Evolutionary conservation across 768 basidiomycete species (phyloP).

Genomic region (Boletus fagicola): DNA sequence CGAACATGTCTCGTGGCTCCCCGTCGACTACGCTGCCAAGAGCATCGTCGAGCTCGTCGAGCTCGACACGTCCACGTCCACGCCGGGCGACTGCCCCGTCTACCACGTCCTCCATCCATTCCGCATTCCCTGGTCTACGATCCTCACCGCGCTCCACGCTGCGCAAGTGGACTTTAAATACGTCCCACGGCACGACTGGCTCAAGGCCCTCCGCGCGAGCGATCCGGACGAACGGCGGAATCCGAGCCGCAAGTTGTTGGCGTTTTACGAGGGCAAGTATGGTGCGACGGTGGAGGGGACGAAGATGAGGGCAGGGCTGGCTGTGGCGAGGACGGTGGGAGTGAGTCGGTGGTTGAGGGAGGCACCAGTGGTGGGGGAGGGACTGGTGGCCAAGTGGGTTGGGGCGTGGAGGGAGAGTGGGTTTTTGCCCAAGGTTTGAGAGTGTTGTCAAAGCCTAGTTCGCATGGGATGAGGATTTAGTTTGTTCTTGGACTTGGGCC

Average conservation of each 20-base stretch:
- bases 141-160: conserved; percentile 39
- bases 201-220: conserved; percentile 24
- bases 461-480: neutral
- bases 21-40: conserved; percentile 50
- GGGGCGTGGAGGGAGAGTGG: conserved; percentile 40
- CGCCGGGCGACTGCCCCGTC: conserved; percentile 15
- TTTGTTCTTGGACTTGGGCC: neutral
- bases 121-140: conserved; percentile 34
- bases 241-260: conserved; percentile 25
- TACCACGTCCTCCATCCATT: conserved; percentile 22
- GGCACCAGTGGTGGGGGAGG: conserved; percentile 17
- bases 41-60: conserved; percentile 46
- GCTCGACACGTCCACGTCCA: neutral
- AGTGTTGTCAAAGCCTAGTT: neutral
- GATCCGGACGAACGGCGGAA: conserved; percentile 23
- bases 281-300: conserved; percentile 12
- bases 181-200: conserved; percentile 23
- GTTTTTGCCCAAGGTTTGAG: conserved; percentile 28
- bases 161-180: conserved; percentile 35
- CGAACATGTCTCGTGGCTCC: conserved; percentile 45
- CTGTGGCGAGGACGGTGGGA: conserved; percentile 7
- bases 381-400: conserved; percentile 43
- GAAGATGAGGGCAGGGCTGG: conserved; percentile 9
- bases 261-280: conserved; percentile 28
- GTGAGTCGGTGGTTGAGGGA: conserved; percentile 20